These are phyloP conservation scores for Eurotiales sp. DNA, from an alignment of 2,329 filamentous ascomycete genomes.

Conservation along the genomic window DNA sequence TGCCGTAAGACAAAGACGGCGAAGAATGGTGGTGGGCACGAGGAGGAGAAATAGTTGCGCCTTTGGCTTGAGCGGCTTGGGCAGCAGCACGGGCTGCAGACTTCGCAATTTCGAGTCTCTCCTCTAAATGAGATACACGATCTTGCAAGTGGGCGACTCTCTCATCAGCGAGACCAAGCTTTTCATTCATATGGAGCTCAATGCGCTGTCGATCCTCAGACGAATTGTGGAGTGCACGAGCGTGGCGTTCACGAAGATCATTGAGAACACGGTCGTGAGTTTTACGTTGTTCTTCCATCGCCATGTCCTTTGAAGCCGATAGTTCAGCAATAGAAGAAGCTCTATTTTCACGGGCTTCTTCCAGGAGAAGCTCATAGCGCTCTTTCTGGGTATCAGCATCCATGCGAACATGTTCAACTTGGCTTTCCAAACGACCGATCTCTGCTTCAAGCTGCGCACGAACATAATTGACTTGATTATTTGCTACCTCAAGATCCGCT, in stretches of 20 bases:
- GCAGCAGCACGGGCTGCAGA: conserved; percentile 80
- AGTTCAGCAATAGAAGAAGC: conserved; percentile 55
- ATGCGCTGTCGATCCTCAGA: conserved; percentile 77
- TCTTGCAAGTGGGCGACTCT: conserved; percentile 85
- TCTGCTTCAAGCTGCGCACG: conserved; percentile 80
- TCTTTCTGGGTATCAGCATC: conserved; percentile 78
- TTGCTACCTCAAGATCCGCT: conserved; percentile 75
- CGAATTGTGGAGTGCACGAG: conserved; percentile 67
- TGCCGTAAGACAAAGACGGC: conserved; percentile 45
- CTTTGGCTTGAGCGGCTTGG: conserved; percentile 64
- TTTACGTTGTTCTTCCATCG: conserved; percentile 56
- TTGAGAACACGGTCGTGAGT: conserved; percentile 70
- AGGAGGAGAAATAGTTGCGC: conserved; percentile 33
- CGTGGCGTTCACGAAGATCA: conserved; percentile 71
- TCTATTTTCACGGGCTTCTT: conserved; percentile 72
- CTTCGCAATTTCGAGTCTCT: conserved; percentile 85
- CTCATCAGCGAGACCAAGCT: conserved; percentile 74
- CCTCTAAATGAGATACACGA: conserved; percentile 77
- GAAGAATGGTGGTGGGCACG: conserved; percentile 41
- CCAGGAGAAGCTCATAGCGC: conserved; percentile 76
- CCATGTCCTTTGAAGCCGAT: conserved; percentile 50
- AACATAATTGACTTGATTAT: conserved; percentile 78
- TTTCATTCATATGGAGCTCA: conserved; percentile 76
- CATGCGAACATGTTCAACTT: conserved; percentile 72
- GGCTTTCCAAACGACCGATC: conserved; percentile 64